Evolutionary conservation across 2,329 filamentous ascomycete genomes (phyloP), one percentile per base, ranked within the genome.

Genomic region (Fusarium oligoseptatum): DNA sequence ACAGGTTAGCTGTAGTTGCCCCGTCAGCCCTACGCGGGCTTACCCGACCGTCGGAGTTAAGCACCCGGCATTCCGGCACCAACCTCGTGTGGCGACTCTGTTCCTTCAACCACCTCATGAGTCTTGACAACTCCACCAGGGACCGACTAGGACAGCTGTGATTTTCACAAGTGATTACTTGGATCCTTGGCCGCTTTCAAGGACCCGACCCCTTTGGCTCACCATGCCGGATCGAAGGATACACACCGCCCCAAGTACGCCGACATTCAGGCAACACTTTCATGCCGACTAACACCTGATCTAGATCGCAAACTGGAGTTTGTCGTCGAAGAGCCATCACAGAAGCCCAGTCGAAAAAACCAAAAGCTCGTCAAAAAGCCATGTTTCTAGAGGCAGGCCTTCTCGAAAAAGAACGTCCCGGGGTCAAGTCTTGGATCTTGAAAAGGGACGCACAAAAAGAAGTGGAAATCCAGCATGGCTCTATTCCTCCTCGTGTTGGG

Each of bases 381-480:
- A 73, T 64, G 69, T 65, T 11, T 55, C 74, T 2, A 60, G 60
- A 1, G n/a, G 36, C 0, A 64, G 45, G 4, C 32, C 45, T 0
- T 22, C 58, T 11, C 62, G 48, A 1, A 68, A 68, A 63, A 37
- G 32, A 64, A 2, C 12, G 34, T 1, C 15, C 20, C 0, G 45
- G 57, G 5, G 12, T 75, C 3, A 64, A n/a, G 7, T 76, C 74
- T 6, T 76, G 74, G 74, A 76, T 76, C 6, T 0, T 68, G 5
- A 61, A 71, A 11, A 37, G 22, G 8, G 64, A 68, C 1, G 17
- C 34, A 5, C 6, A 4, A 32, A 9, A 43, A 11, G n/a, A 32
- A 1, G 2, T 71, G 0, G 22, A 61, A 9, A 48, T 68, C 5
- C 48, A 58, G 4, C 60, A 69, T 64, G 52, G 64, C 1, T 64